Evolutionary conservation across 305 asterid species (phyloP).

Genomic region (Fraxinus baroniana): DNA sequence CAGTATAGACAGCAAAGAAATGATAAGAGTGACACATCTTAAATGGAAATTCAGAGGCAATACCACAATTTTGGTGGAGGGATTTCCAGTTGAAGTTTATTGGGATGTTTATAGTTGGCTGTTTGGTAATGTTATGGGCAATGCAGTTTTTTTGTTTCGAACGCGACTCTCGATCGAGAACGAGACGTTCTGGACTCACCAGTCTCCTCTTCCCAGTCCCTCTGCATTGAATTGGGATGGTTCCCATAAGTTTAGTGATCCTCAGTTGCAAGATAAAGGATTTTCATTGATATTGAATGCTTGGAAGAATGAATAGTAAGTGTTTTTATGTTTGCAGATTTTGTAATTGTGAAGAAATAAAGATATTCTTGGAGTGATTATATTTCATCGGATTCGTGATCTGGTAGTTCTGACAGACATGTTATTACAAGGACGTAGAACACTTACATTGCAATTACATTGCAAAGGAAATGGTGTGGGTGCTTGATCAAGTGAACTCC

Average conservation of each 20-base stretch:
- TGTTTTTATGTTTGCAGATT: not conserved
- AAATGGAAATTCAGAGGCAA: slow-evolving; percentile 79
- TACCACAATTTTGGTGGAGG: slow-evolving; percentile 57
- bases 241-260: slow-evolving; percentile 23
- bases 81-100: slow-evolving; percentile 53
- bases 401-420: not conserved
- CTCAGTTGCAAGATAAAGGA: slow-evolving; percentile 32
- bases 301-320: slow-evolving; percentile 58
- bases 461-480: too few species aligned
- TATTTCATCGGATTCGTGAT: not conserved
- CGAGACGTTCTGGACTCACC: slow-evolving; percentile 23
- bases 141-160: slow-evolving; percentile 64
- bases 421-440: not conserved
- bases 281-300: slow-evolving; percentile 67
- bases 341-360: not conserved
- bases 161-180: slow-evolving; percentile 23
- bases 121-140: slow-evolving; percentile 40
- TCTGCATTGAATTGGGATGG: slow-evolving; percentile 28
- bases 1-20: slow-evolving; percentile 43
- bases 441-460: too few species aligned
- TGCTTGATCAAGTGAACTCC: too few species aligned
- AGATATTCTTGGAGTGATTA: not conserved
- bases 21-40: slow-evolving; percentile 48
- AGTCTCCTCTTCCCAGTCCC: slow-evolving; percentile 8
- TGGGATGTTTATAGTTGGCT: slow-evolving; percentile 86